Evolutionary conservation across 768 basidiomycete genomes (phyloP), one percentile per base, ranked within the genome.

Genomic region (Lanmaoa rubissima): DNA sequence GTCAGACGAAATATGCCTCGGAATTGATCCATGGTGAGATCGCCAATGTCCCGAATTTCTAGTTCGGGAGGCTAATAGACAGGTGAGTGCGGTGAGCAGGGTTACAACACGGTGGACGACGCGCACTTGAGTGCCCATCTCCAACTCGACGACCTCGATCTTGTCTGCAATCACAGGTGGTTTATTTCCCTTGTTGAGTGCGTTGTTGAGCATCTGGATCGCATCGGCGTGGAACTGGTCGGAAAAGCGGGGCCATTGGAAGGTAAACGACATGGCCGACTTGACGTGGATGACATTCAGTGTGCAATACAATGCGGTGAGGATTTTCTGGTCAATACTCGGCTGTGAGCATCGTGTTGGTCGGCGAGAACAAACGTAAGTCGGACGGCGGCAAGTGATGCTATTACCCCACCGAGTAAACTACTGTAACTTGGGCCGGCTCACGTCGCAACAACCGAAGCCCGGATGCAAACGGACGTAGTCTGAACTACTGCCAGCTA

Each of bases 101-200:
- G 28, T 9, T 3, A 12, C 8, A 19, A 17, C 28, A 42, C 44
- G 34, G 24, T 21, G 24, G 48, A n/a, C 35, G 68, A n/a, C 35
- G 68, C 77, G 52, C 58, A 94, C 95, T 79, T 96, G 89, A 2
- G 91, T 93, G 38, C 97, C 97, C 97, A 99, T 98, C 74, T 98
- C 90, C n/a, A 99, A 77, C 71, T 98, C 97, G 51, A 97, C 91
- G 32, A 99, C 97, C 72, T 98, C 94, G 61, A 99, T 98, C 73
- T 83, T 88, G 75, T 96, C 97, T 51, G 94, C 95, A 63, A 98
- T 98, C 67, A 99, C 90, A 31, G 94, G 94, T 1, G 96, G 97
- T 70, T 97, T 98, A 76, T 87, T 90, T 61, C 97, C 97, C 79
- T 97, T 93, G 80, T 94, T 94, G 73, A 95, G 90, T 42, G 92